phyloP scores from a whole-genome alignment of 23 red algal species.

The Chondrus crispus region DNA sequence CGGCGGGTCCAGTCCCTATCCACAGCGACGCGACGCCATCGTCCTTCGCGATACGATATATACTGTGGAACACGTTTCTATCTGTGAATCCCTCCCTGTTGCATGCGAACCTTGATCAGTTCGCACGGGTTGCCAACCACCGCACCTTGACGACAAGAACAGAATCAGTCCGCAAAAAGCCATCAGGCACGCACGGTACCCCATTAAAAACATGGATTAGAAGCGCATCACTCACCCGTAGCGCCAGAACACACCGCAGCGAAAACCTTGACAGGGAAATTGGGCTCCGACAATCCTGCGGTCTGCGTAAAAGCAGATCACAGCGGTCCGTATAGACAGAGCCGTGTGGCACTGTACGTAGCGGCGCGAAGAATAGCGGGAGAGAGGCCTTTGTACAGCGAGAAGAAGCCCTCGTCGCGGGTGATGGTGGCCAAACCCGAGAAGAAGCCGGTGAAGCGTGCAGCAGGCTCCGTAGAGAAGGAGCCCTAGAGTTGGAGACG shows the following conservation, averaged over 20 bases:
- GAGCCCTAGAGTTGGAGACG: slow-evolving; percentile 50
- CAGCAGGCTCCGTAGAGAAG: not conserved
- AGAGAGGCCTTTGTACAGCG: slow-evolving; percentile 29
- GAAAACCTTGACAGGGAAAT: slow-evolving; percentile 20
- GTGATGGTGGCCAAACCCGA: slow-evolving; percentile 19
- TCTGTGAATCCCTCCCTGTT: slow-evolving; percentile 23
- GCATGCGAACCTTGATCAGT: slow-evolving; percentile 58
- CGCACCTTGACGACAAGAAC: not conserved
- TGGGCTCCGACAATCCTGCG: not conserved
- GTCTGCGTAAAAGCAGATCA: slow-evolving; percentile 8
- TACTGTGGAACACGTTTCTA: slow-evolving; percentile 34
- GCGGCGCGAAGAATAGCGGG: slow-evolving; percentile 48
- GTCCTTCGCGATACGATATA: slow-evolving; percentile 12
- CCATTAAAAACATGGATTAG: too few relatives aligned
- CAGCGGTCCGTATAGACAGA: slow-evolving; percentile 43
- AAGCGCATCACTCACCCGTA: slow-evolving; percentile 39
- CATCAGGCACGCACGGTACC: not conserved
- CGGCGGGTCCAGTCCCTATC: slow-evolving; percentile 38
- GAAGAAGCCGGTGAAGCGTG: slow-evolving; percentile 1
- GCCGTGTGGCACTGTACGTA: slow-evolving; percentile 46
- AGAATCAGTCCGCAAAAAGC: not conserved
- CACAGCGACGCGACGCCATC: slow-evolving; percentile 36
- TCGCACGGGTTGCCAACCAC: slow-evolving; percentile 59
- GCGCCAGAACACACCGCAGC: slow-evolving; percentile 31
- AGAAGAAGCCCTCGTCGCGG: slow-evolving; percentile 18